phyloP scores from a whole-genome alignment of 164 flowering plant species.

The Amborella trichopoda region DNA sequence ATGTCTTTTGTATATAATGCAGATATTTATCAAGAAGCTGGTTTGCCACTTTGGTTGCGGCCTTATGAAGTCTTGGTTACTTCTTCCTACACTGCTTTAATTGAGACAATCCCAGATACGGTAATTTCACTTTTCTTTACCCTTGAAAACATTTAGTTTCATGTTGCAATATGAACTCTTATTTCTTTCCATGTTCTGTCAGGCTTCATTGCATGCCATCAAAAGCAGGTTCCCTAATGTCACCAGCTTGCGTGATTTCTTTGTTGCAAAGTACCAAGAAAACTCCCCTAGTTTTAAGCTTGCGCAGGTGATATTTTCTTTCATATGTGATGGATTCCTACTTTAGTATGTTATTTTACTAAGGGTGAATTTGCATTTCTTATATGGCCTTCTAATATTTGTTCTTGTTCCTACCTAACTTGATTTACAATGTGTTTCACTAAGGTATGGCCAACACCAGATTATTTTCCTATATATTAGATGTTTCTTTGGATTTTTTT shows the following conservation, averaged over 20 bases:
- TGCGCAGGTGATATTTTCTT: conserved; percentile 69
- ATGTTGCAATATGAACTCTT: background rate
- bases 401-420: too few relatives aligned
- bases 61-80: conserved; percentile 97
- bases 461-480: too few relatives aligned
- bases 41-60: conserved; percentile 95
- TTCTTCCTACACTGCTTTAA: conserved; percentile 97
- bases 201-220: conserved; percentile 98
- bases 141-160: background rate
- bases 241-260: conserved; percentile 83
- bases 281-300: conserved; percentile 93
- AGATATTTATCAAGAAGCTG: conserved; percentile 99
- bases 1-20: conserved; percentile 16
- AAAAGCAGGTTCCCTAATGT: conserved; percentile 86
- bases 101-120: conserved; percentile 98
- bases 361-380: too few relatives aligned
- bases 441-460: too few relatives aligned
- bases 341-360: too few relatives aligned
- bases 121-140: conserved; percentile 25
- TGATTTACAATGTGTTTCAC: too few relatives aligned
- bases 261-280: conserved; percentile 78
- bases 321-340: too few relatives aligned
- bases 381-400: too few relatives aligned
- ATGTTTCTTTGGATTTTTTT: too few relatives aligned
- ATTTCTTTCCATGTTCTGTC: conserved; percentile 7